Evolutionary conservation across 805 yeast genomes (phyloP), one percentile per base, ranked within the genome.

Genomic region (Schizosaccharomyces lindneri): DNA sequence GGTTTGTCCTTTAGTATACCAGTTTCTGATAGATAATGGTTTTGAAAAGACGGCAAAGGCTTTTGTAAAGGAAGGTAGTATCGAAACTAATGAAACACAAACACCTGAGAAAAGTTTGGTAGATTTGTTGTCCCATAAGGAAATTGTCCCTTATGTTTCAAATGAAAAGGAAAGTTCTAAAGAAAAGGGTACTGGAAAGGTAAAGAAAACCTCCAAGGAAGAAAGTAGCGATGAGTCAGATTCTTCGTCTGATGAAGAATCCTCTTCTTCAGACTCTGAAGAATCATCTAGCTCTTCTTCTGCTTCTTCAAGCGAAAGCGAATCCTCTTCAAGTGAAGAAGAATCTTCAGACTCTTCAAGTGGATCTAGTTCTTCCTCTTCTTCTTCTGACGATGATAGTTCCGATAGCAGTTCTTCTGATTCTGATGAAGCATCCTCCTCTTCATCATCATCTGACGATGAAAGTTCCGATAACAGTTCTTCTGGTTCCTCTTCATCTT

Each of bases 181-280:
- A 48, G 57, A 51, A 51, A 24, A 21, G 11, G n/a, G 3, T 6
- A 51, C 21, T 6, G 57, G 29, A 27, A 66, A 62, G 43, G 64
- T 66, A 11, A 61, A 48, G 27, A 63, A 66, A 15, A 64, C 61
- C 46, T 65, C 69, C 39, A 67, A 63, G 51, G 60, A 46, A 17
- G 51, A 36, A 36, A 36, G 41, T 15, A 36, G 51, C 11, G 51
- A 67, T 31, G 63, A 61, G 59, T 60, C 67, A 29, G 69, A 65
- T 48, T 65, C 69, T 32, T 63, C 59, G 15, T 65, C 69, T 6
- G 63, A 59, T 48, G 63, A 24, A 41, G 64, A 67, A 19, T 66
- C 70, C 48, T 62, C 66, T 36, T 61, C 63, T 27, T 65, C 70
- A 19, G 67, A 65, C 61, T 67, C 71, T 48, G 67, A 64, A 62